These are phyloP conservation scores for Phytophthora colocasiae DNA, from an alignment of 352 stramenopile genomes.

Conservation along the genomic window DNA sequence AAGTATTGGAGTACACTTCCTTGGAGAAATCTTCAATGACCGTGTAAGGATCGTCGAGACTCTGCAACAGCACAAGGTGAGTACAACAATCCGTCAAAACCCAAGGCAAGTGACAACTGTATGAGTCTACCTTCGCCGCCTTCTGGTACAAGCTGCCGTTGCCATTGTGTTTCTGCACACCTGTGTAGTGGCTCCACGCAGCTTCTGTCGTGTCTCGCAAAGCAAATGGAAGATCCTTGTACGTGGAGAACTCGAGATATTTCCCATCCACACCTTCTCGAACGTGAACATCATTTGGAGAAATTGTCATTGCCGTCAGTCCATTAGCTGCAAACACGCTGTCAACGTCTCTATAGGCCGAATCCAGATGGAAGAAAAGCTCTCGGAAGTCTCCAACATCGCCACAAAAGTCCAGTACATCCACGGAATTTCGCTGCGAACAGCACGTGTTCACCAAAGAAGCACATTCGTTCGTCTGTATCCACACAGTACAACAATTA, in stretches of 20 bases:
- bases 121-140: constrained; percentile 21
- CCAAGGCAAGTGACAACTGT: background rate
- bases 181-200: constrained; percentile 34
- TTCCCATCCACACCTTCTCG: constrained; percentile 32
- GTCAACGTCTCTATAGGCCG: constrained; percentile 32
- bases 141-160: constrained; percentile 40
- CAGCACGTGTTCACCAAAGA: constrained; percentile 17
- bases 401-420: constrained; percentile 17
- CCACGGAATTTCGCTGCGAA: constrained; percentile 8
- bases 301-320: constrained; percentile 19
- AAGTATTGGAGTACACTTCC: constrained; percentile 58
- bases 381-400: constrained; percentile 29
- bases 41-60: constrained; percentile 51
- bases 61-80: constrained; percentile 7
- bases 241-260: constrained; percentile 37
- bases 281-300: constrained; percentile 28
- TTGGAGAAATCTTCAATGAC: constrained; percentile 64
- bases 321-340: constrained; percentile 35
- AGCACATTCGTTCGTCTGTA: constrained; percentile 26
- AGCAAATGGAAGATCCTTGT: constrained; percentile 32
- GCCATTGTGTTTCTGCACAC: constrained; percentile 32
- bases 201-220: constrained; percentile 21
- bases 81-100: background rate
- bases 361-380: constrained; percentile 29
- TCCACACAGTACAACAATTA: constrained; percentile 11